Conservation (phyloP, 345 rosid species). For the Euclidium syriacum region DNA sequence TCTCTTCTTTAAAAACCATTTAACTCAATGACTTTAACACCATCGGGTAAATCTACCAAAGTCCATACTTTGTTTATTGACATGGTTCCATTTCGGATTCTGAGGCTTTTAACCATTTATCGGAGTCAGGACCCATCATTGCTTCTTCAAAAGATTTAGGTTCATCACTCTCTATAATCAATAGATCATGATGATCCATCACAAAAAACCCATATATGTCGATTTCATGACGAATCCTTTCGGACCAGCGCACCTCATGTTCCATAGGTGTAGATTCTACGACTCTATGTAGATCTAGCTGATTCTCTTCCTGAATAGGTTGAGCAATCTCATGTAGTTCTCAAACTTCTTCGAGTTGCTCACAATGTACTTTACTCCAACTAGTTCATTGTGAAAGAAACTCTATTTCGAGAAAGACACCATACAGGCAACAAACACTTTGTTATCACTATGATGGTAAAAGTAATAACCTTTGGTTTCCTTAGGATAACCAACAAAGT, state of each 20-base stretch:
- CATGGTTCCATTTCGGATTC: conserved; percentile 17
- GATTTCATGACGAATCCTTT: neutral
- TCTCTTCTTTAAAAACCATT: neutral
- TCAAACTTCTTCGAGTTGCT: neutral
- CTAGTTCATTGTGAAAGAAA: neutral
- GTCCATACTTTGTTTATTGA: conserved; percentile 2
- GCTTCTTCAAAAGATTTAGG: conserved; percentile 3
- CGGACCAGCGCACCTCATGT: too few species aligned
- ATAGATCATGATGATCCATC: too few species aligned
- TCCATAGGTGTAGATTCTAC: too few species aligned
- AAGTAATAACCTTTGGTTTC: too few species aligned
- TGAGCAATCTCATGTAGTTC: neutral
- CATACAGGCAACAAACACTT: neutral
- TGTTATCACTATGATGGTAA: neutral
- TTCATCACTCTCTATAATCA: conserved; percentile 4
- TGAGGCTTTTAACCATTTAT: conserved; percentile 8
- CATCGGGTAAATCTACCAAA: conserved; percentile 6
- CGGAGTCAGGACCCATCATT: conserved; percentile 1
- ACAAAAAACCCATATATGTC: neutral
- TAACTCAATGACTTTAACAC: neutral
- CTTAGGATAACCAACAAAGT: too few species aligned
- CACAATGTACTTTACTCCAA: neutral
- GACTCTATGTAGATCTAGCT: too few species aligned
- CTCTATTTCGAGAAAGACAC: neutral
- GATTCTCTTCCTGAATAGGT: too few species aligned